Conservation (phyloP, 441 rosid species). For the Gossypium laxum region DNA sequence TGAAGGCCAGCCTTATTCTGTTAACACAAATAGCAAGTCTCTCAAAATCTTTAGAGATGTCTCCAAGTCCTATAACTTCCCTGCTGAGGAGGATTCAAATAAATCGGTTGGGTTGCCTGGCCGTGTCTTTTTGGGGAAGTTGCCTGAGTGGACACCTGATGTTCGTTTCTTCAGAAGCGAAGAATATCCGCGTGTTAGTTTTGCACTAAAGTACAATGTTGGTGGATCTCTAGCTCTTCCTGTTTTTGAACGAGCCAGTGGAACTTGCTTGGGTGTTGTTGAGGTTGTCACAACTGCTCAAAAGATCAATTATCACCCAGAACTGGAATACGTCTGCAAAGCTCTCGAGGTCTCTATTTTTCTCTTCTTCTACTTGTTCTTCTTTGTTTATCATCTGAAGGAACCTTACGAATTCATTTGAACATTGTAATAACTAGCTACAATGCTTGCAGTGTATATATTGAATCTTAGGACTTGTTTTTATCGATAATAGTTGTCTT, state of each 20-base stretch:
- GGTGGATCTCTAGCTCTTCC: constrained; percentile 65
- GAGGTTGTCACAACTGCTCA: constrained; percentile 71
- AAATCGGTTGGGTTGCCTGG: constrained; percentile 63
- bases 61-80: constrained; percentile 44
- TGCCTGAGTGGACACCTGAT: constrained; percentile 89
- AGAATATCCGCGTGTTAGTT: constrained; percentile 52
- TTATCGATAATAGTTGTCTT: background rate
- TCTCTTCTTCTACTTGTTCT: constrained; percentile 4
- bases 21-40: constrained; percentile 36
- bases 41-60: constrained; percentile 52
- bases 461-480: background rate
- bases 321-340: constrained; percentile 66
- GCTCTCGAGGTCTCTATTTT: constrained; percentile 67
- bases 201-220: constrained; percentile 45
- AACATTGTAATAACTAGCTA: background rate
- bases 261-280: constrained; percentile 79
- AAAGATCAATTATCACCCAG: constrained; percentile 53
- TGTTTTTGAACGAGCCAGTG: constrained; percentile 50
- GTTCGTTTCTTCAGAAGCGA: constrained; percentile 59
- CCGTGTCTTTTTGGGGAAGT: constrained; percentile 52
- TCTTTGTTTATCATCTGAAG: background rate
- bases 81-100: constrained; percentile 48
- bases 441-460: background rate
- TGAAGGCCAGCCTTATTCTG: constrained; percentile 54
- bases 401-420: background rate